phyloP scores from a whole-genome alignment of 495 filamentous ascomycete species.

The Neurospora hispaniola region DNA sequence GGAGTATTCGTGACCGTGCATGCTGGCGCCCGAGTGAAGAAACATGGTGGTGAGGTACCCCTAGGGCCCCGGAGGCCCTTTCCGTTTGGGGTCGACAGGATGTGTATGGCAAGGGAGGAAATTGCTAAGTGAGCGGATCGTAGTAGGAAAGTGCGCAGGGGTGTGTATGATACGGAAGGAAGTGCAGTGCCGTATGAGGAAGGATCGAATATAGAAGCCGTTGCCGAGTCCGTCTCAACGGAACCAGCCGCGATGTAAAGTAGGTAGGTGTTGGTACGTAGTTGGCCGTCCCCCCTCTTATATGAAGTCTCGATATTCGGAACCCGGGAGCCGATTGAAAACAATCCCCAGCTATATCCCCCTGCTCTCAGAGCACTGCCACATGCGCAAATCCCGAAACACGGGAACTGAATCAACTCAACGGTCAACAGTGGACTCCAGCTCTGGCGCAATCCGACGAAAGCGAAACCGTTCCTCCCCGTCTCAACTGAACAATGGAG shows the following conservation, averaged over 20 bases:
- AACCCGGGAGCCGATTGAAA: background rate
- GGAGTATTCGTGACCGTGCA: constrained; percentile 48
- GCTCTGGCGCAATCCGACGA: background rate
- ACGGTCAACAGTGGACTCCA: background rate
- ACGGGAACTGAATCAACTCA: background rate
- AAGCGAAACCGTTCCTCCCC: background rate
- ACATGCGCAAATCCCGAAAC: background rate
- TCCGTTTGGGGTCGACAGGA: background rate
- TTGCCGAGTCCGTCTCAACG: background rate
- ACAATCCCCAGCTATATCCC: background rate
- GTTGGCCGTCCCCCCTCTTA: background rate
- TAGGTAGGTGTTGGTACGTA: background rate
- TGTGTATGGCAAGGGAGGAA: background rate
- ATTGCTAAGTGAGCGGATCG: background rate
- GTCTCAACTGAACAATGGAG: background rate
- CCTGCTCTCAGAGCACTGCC: background rate
- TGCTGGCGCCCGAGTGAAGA: constrained; percentile 37
- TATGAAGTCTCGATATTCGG: background rate
- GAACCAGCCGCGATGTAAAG: background rate
- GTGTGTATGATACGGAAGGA: background rate
- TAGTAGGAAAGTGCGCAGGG: background rate
- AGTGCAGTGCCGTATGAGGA: background rate
- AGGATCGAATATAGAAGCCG: background rate
- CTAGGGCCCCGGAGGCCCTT: background rate
- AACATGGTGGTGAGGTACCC: constrained; percentile 28